Evolutionary conservation across 2,329 filamentous ascomycete species (phyloP), one percentile per base, ranked within the genome.

Genomic region (Cladophialophora bantiana): DNA sequence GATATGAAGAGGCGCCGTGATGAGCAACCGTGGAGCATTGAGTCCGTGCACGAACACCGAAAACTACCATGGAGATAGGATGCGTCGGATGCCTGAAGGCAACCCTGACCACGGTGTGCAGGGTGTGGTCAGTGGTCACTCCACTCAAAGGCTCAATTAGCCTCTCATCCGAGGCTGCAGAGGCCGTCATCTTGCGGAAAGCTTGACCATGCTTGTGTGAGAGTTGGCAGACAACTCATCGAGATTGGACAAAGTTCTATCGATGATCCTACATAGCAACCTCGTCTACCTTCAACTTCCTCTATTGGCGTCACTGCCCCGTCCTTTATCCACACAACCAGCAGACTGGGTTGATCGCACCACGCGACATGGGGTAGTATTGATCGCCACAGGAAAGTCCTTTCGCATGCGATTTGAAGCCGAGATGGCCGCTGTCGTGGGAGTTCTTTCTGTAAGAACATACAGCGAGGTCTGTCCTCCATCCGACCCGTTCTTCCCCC

Each of bases 121-220:
- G 3, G 26, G 26, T 26, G 26, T 26, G 26, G 26, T 26, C 26
- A 26, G 26, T 26, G 9, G 13, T 50, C 45, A 50, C 18, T 50
- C 45, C 45, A 50, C 45, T 12, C 4, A 50, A 26, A 50, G 20
- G 18, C 45, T 50, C 45, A 50, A 50, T 12, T 26, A 26, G 20
- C 20, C 45, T 31, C 45, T 50, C 26, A 18, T 26, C 13, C 45
- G 20, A 50, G 18, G 45, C 45, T 31, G 45, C 45, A 7, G 45
- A 26, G 18, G 18, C 18, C 45, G 45, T 13, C 48, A 34, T 38
- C 60, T 63, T 52, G 53, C 40, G 40, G 26, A 52, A 64, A 64
- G 62, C 62, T 64, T 64, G 40, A 52, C 62, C 2, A 58, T 42
- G 38, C 54, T 52, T 64, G 54, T 58, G 36, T 9, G 32, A 7